Evolutionary conservation across 495 filamentous ascomycete genomes (phyloP).

Genomic region (Entonaema liquescens): DNA sequence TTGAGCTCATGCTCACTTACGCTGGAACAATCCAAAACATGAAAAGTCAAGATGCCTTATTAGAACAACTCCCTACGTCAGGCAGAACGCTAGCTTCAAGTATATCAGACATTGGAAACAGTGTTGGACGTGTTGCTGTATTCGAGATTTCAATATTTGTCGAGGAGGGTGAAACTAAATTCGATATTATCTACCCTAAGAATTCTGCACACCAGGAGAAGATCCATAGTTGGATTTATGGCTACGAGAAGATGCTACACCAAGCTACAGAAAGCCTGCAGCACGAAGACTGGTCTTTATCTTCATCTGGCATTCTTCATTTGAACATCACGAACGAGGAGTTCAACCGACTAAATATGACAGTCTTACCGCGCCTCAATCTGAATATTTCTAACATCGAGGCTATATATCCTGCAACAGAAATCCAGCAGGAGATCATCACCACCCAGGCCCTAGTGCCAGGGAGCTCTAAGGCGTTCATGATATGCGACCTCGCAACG

Average conservation of each 20-base stretch:
- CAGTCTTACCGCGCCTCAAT: conserved; percentile 60
- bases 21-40: conserved; percentile 70
- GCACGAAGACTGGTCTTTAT: conserved; percentile 59
- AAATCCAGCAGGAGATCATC: conserved; percentile 73
- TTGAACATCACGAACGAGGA: conserved; percentile 67
- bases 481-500: conserved; percentile 65
- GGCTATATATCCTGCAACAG: conserved; percentile 69
- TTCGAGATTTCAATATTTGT: conserved; percentile 71
- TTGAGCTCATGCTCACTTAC: conserved; percentile 79
- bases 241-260: conserved; percentile 64
- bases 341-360: conserved; percentile 60
- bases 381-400: conserved; percentile 59
- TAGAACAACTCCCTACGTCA: conserved; percentile 62
- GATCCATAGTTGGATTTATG: conserved; percentile 67
- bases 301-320: conserved; percentile 69
- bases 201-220: conserved; percentile 65
- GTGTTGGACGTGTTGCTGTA: conserved; percentile 66
- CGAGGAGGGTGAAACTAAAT: conserved; percentile 65
- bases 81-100: conserved; percentile 49
- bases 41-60: conserved; percentile 67
- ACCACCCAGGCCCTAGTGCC: conserved; percentile 66
- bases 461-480: conserved; percentile 67
- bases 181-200: conserved; percentile 71
- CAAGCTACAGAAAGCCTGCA: conserved; percentile 60
- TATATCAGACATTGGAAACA: conserved; percentile 66